These are phyloP conservation scores for Pleurotus giganteus DNA, from an alignment of 768 basidiomycete species.

Conservation along the genomic window DNA sequence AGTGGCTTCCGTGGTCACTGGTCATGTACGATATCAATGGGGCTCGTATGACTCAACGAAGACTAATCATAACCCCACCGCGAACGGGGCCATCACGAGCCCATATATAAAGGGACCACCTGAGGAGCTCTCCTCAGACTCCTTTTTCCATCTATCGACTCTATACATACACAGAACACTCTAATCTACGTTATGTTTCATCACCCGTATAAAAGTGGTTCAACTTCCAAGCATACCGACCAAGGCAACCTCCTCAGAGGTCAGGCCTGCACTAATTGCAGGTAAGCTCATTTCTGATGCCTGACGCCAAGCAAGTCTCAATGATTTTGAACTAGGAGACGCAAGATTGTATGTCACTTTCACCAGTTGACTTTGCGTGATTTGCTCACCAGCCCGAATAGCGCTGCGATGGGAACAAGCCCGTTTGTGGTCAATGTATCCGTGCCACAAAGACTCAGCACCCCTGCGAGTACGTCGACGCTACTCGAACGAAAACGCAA, in stretches of 20 bases:
- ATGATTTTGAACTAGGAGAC: neutral
- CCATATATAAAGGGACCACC: too few relatives aligned
- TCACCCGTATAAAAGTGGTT: neutral
- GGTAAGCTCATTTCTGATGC: neutral
- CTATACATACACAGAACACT: neutral
- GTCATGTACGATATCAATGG: too few relatives aligned
- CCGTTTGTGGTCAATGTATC: constrained; percentile 49
- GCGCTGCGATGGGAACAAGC: constrained; percentile 54
- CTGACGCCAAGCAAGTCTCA: neutral
- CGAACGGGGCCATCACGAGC: too few relatives aligned
- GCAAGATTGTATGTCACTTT: constrained; percentile 8
- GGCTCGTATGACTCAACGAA: too few relatives aligned
- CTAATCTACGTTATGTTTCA: neutral
- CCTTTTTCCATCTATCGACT: neutral
- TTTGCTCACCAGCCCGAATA: constrained; percentile 16
- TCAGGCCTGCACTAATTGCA: constrained; percentile 8
- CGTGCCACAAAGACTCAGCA: constrained; percentile 38
- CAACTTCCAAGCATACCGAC: neutral
- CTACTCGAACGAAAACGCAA: constrained; percentile 37
- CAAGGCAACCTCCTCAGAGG: neutral
- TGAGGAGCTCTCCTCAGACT: neutral
- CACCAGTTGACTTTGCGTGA: neutral
- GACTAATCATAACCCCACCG: too few relatives aligned
- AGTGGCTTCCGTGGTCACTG: too few relatives aligned
- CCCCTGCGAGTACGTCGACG: constrained; percentile 57